Conservation (phyloP, 495 filamentous ascomycete species). For the Xylaria sp. region DNA sequence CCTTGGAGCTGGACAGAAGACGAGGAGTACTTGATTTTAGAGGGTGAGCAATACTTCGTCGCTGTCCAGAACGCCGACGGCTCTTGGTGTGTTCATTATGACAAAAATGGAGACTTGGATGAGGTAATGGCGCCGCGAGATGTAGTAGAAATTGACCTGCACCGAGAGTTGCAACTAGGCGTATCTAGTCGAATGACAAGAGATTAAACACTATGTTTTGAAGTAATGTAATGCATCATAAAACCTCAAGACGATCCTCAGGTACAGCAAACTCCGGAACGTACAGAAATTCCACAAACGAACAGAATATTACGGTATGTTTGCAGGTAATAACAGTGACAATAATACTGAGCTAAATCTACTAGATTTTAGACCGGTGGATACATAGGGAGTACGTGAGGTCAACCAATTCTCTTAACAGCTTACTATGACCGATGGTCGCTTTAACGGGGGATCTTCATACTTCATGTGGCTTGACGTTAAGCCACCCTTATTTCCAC, state of each 20-base stretch:
- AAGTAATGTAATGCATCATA: slow-evolving; percentile 5
- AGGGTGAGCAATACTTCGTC: slow-evolving; percentile 50
- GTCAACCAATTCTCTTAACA: background rate
- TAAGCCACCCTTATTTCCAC: slow-evolving; percentile 4
- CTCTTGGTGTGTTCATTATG: slow-evolving; percentile 55
- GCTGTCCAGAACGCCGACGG: slow-evolving; percentile 52
- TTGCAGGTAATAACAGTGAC: background rate
- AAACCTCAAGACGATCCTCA: too few species aligned
- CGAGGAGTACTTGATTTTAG: slow-evolving; percentile 60
- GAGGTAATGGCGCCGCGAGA: slow-evolving; percentile 36
- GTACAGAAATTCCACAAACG: background rate
- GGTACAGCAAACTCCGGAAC: background rate
- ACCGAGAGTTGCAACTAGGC: slow-evolving; percentile 42
- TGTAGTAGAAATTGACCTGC: slow-evolving; percentile 42
- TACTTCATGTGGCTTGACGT: slow-evolving; percentile 16
- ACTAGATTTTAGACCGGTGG: background rate
- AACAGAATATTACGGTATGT: background rate
- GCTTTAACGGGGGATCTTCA: background rate
- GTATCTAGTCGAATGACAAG: slow-evolving; percentile 39
- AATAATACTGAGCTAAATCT: background rate
- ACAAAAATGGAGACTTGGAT: slow-evolving; percentile 46
- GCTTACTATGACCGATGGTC: background rate
- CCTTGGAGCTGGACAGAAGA: slow-evolving; percentile 65
- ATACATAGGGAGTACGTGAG: slow-evolving; percentile 9
- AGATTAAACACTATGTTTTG: slow-evolving; percentile 6